Evolutionary conservation across 2,329 filamentous ascomycete genomes (phyloP), one percentile per base, ranked within the genome.

Genomic region (Sphaerulina vaccinii): DNA sequence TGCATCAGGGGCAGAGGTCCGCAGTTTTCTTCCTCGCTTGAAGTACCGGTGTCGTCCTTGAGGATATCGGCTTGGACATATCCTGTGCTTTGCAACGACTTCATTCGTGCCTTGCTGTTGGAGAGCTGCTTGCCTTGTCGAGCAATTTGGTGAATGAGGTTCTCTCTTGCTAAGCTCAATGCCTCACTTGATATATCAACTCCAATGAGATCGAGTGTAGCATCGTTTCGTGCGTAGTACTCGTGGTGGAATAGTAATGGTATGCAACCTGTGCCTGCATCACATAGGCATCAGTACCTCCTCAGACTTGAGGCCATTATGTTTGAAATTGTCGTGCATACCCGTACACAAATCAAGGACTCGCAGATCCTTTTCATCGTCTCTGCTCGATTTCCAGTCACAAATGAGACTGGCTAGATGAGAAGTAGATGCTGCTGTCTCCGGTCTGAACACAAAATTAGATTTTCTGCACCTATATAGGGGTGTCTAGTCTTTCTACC

Each of bases 281-380:
- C 13, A 11, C 13, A 4, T 29, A n/a, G n/a, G n/a, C 13, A 29
- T 29, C 13, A 29, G 24, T 29, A 9, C 13, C 24, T n/a, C 24
- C 8, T 8, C 24, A 8, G 24, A 29, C 8, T 9, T 29, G 24
- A 29, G 24, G 8, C 8, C 8, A 29, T 8, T 8, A 29, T 29
- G 24, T 8, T 29, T 29, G 24, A 8, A n/a, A n/a, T n/a, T n/a
- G n/a, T n/a, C n/a, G n/a, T n/a, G n/a, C 13, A 11, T 29, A 29
- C 24, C 93, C 0, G 90, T 91, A 70, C 93, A 97, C 23, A 96
- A 76, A 69, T 99, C 93, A 7, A 96, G 70, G 35, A 97, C 75
- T 10, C 77, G 79, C 10, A 95, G 61, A 13, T 23, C 27, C 15
- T 16, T 49, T 27, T 22, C 8, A 5, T 51, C 10, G 22, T 37